Evolutionary conservation across 2,329 filamentous ascomycete genomes (phyloP).

Genomic region (Fusarium haematococcum): DNA sequence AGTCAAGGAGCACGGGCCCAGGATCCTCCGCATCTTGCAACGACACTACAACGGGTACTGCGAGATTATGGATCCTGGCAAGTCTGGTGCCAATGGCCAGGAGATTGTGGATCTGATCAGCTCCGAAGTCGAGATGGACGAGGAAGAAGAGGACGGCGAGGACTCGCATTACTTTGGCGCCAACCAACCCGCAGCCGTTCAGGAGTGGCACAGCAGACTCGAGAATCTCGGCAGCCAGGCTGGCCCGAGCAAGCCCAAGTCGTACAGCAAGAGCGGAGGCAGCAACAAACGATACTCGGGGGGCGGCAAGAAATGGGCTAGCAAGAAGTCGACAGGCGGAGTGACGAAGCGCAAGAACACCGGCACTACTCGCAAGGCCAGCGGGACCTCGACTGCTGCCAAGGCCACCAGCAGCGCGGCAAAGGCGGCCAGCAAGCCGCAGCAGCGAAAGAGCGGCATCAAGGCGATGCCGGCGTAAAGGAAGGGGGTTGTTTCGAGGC

Average conservation of each 20-base stretch:
- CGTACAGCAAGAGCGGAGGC: conserved; percentile 43
- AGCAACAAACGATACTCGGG: conserved; percentile 44
- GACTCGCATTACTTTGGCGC: conserved; percentile 62
- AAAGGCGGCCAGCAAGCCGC: conserved; percentile 46
- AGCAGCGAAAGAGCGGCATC: conserved; percentile 52
- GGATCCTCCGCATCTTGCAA: conserved; percentile 70
- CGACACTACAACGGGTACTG: conserved; percentile 60
- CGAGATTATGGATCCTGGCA: conserved; percentile 59
- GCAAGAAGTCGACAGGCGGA: conserved; percentile 46
- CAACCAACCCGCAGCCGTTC: conserved; percentile 45
- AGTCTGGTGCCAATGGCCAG: conserved; percentile 36
- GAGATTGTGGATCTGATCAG: conserved; percentile 69
- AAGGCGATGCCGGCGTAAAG: conserved; percentile 49
- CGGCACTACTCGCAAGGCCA: conserved; percentile 46
- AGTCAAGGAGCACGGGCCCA: conserved; percentile 70
- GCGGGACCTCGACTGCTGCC: conserved; percentile 44
- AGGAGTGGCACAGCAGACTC: conserved; percentile 51
- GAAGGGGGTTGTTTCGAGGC: neutral
- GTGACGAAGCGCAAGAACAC: conserved; percentile 48
- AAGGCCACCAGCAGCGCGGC: conserved; percentile 34
- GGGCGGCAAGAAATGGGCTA: conserved; percentile 46
- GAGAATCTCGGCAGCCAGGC: conserved; percentile 45
- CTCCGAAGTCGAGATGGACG: conserved; percentile 54
- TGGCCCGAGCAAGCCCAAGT: conserved; percentile 42
- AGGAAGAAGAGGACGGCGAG: conserved; percentile 54